phyloP scores from a whole-genome alignment of 345 rosid species.

The Turnera subulata region DNA sequence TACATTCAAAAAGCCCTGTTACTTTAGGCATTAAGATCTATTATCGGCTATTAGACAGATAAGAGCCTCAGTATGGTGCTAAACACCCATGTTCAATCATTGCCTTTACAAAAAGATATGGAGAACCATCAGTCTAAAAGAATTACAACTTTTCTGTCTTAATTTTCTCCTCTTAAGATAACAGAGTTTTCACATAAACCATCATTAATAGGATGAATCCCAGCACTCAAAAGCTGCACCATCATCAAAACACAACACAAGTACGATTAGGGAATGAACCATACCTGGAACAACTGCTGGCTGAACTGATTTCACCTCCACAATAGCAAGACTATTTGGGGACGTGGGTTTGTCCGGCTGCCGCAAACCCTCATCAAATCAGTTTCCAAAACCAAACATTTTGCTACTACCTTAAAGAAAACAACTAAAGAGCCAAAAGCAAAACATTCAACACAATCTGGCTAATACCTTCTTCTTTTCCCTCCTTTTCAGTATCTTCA shows the following conservation, averaged over 20 bases:
- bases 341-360: constrained; percentile 38
- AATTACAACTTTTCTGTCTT: too few relatives aligned
- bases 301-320: constrained; percentile 33
- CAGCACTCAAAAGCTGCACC: background rate
- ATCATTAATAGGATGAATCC: background rate
- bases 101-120: too few relatives aligned
- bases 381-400: background rate
- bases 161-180: too few relatives aligned
- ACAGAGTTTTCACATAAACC: too few relatives aligned
- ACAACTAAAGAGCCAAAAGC: background rate
- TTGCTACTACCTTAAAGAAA: background rate
- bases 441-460: background rate
- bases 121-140: too few relatives aligned
- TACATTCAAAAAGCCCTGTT: too few relatives aligned
- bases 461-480: constrained; percentile 64
- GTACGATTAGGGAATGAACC: constrained; percentile 6
- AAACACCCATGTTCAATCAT: too few relatives aligned
- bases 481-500: constrained; percentile 87
- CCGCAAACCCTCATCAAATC: constrained; percentile 42
- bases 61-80: too few relatives aligned
- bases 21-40: too few relatives aligned
- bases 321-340: constrained; percentile 42
- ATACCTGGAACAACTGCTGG: constrained; percentile 39
- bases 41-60: too few relatives aligned
- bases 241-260: constrained; percentile 3